phyloP scores from a whole-genome alignment of 2,329 filamentous ascomycete species.

The Claviceps fusiformis region DNA sequence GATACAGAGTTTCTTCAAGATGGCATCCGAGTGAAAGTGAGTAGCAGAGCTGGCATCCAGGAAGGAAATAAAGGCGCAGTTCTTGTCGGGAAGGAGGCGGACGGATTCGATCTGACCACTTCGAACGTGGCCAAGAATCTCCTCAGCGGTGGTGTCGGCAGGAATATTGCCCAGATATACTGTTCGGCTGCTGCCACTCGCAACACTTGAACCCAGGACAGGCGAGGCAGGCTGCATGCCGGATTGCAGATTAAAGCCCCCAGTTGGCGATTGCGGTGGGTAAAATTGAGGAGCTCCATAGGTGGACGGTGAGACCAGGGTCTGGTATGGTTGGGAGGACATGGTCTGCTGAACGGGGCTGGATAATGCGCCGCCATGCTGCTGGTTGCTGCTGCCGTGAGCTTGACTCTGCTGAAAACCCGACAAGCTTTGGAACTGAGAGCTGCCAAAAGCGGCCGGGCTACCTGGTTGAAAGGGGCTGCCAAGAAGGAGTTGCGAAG shows the following conservation, averaged over 20 bases:
- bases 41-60: constrained; percentile 94
- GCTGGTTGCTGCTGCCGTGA: constrained; percentile 36
- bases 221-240: constrained; percentile 55
- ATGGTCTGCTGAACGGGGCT: constrained; percentile 68
- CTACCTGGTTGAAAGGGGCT: constrained; percentile 95
- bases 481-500: constrained; percentile 84
- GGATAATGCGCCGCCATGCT: constrained; percentile 47
- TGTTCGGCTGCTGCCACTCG: constrained; percentile 85
- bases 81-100: constrained; percentile 91
- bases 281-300: constrained; percentile 74
- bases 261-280: constrained; percentile 78
- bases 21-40: constrained; percentile 98
- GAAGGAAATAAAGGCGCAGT: constrained; percentile 99
- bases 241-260: constrained; percentile 48
- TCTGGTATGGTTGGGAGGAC: constrained; percentile 72
- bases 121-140: constrained; percentile 89
- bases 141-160: constrained; percentile 91
- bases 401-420: constrained; percentile 49
- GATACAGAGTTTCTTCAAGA: constrained; percentile 98
- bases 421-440: constrained; percentile 78
- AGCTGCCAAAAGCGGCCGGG: constrained; percentile 75
- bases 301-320: constrained; percentile 72
- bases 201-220: constrained; percentile 63
- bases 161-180: constrained; percentile 98
- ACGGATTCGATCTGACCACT: constrained; percentile 99